These are phyloP conservation scores for Agrocybe chaxingu DNA, from an alignment of 768 basidiomycete genomes.

Conservation along the genomic window DNA sequence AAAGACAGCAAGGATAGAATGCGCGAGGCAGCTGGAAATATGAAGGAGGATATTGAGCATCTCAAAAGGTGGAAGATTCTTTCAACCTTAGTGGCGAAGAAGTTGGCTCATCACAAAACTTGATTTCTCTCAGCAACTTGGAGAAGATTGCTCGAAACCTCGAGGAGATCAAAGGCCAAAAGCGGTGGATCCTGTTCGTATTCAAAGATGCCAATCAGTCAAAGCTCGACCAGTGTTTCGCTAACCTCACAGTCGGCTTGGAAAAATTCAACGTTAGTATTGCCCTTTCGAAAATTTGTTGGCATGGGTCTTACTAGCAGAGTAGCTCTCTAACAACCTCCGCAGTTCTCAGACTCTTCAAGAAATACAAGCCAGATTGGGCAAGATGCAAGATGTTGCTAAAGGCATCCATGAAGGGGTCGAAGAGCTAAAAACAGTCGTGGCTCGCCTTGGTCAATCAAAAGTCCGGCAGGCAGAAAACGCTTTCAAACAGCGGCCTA, in stretches of 20 bases:
- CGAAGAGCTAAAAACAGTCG: no score
- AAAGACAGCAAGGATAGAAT: no score
- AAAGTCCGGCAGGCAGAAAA: background rate
- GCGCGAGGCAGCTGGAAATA: background rate
- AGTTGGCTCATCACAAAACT: no score
- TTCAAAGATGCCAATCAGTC: background rate
- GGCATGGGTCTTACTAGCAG: no score
- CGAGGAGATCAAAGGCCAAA: background rate
- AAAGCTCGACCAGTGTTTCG: slow-evolving; percentile 1
- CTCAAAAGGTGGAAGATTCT: background rate
- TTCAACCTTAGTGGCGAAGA: background rate
- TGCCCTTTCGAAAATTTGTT: background rate
- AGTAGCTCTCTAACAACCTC: background rate
- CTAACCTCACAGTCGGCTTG: background rate
- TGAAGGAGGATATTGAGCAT: background rate
- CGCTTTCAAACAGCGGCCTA: background rate
- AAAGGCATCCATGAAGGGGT: no score
- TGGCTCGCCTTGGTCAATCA: no score
- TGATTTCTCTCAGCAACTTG: background rate
- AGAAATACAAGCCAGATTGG: background rate
- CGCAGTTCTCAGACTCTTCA: background rate
- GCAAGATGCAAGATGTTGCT: no score
- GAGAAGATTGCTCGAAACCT: slow-evolving; percentile 2
- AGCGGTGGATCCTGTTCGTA: background rate
- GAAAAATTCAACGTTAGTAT: slow-evolving; percentile 2